Base-by-base conservation (phyloP, 176 grass and related monocot genomes). In the Avena sativa region DNA sequence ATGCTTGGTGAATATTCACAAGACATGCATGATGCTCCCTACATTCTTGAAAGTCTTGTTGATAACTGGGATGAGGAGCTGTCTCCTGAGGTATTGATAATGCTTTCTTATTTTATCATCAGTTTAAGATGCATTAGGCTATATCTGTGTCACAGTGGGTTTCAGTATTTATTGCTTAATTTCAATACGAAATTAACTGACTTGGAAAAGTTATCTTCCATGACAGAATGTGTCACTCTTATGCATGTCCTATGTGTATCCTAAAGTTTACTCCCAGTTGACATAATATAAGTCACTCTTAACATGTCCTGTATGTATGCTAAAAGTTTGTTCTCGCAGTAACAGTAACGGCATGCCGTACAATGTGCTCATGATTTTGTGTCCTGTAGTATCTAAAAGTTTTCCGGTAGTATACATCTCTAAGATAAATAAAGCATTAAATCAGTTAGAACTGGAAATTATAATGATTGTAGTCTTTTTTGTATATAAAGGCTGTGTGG, bases 1-100 rank as follows among this genome's bases (percentile, higher is more conserved):
- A 99, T 99, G 97, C 80, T 99, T 34, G 97, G 97, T 90, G 97
- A 99, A 92, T 99, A 99, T 91, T 99, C 97, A 6, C 92, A 97
- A 81, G 97, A 99, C 71, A 99, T 99, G 94, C 61, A 89, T 84
- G 97, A 99, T 87, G 92, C 97, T 83, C 97, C 94, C 4, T 99
- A 99, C 40, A 83, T 99, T 71, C 90, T 99, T 79, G 97, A 99
- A 86, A 84, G 83, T 91, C 86, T 99, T 75, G 81, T 93, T 89
- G 94, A 95, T 68, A 97, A 95, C 85, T 99, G 97, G 97, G 94
- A 97, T 43, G 97, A 99, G 28, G 94, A 99, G 81, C 87, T 93
- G 68, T 93, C 94, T 82, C 83, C 94, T 67, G 97, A 95, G 94
- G 97, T 98, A 79, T 28, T 48, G 21, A 26, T 53, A 88, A 58